Conservation (phyloP, 805 yeast genomes). For the Wickerhamiella brachini region DNA sequence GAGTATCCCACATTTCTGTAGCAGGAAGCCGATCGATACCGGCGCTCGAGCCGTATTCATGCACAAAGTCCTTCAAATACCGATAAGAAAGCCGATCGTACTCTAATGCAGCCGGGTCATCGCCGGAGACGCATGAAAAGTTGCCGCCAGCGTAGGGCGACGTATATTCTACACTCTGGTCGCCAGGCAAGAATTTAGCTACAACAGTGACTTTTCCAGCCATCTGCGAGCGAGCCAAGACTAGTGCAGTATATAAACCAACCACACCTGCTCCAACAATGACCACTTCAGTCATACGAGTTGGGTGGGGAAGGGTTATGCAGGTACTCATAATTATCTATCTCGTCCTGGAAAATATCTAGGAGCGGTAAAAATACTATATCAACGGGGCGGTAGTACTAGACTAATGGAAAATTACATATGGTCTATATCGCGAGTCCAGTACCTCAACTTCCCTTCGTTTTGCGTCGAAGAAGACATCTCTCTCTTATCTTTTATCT, state of each 20-base stretch:
- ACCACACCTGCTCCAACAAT: conserved; percentile 47
- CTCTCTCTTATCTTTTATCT: too few species aligned
- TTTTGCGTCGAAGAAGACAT: too few species aligned
- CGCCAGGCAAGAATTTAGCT: conserved; percentile 66
- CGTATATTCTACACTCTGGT: conserved; percentile 56
- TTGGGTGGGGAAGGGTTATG: background rate
- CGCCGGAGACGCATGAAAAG: conserved; percentile 46
- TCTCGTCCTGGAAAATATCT: too few species aligned
- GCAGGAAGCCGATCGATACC: conserved; percentile 45
- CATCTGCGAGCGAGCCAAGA: conserved; percentile 31
- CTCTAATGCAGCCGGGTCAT: conserved; percentile 35
- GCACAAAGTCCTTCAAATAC: conserved; percentile 32
- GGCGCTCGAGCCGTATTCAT: conserved; percentile 35
- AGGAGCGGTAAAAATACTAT: too few species aligned
- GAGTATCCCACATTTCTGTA: conserved; percentile 44
- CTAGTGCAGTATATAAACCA: conserved; percentile 49
- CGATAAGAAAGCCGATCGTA: conserved; percentile 47
- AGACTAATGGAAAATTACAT: too few species aligned
- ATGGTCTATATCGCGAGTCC: too few species aligned
- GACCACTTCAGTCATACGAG: conserved; percentile 6
- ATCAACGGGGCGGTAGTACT: too few species aligned
- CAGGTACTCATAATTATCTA: too few species aligned
- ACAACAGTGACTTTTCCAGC: conserved; percentile 36
- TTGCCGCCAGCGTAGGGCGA: conserved; percentile 74
- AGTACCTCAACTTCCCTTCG: too few species aligned